Conservation (phyloP, 2,329 filamentous ascomycete genomes). For the Dothideomycetes sp. region DNA sequence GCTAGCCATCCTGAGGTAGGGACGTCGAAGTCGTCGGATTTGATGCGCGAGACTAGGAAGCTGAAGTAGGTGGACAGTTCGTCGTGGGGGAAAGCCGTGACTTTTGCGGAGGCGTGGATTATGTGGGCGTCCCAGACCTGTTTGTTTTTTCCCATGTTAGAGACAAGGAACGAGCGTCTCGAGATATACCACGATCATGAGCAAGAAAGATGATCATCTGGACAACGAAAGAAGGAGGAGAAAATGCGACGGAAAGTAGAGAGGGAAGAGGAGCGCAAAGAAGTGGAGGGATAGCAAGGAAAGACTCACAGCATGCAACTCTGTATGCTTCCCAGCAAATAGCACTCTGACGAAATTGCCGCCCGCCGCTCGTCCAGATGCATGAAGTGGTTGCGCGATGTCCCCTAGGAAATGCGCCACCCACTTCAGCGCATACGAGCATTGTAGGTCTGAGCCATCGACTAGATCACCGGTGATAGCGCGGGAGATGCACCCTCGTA, state of each 20-base stretch:
- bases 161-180: no score
- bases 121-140: slow-evolving; percentile 30
- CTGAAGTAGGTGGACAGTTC: slow-evolving; percentile 26
- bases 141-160: no score
- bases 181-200: no score
- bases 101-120: slow-evolving; percentile 25
- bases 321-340: slow-evolving; percentile 22
- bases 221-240: no score
- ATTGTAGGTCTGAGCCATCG: slow-evolving; percentile 22
- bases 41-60: slow-evolving; percentile 24
- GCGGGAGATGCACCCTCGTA: slow-evolving; percentile 23
- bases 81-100: slow-evolving; percentile 23
- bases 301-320: slow-evolving; percentile 25
- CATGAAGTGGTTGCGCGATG: slow-evolving; percentile 30
- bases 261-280: background rate
- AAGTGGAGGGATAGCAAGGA: background rate
- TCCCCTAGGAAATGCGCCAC: slow-evolving; percentile 31
- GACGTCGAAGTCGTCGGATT: slow-evolving; percentile 23
- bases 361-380: slow-evolving; percentile 25
- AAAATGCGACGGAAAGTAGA: no score
- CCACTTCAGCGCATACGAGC: slow-evolving; percentile 31
- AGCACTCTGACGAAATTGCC: slow-evolving; percentile 27
- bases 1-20: slow-evolving; percentile 24
- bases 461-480: slow-evolving; percentile 15
- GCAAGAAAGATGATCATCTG: no score